Evolutionary conservation across 2,329 filamentous ascomycete genomes (phyloP), one percentile per base, ranked within the genome.

Genomic region (Colletotrichum nymphaeae): DNA sequence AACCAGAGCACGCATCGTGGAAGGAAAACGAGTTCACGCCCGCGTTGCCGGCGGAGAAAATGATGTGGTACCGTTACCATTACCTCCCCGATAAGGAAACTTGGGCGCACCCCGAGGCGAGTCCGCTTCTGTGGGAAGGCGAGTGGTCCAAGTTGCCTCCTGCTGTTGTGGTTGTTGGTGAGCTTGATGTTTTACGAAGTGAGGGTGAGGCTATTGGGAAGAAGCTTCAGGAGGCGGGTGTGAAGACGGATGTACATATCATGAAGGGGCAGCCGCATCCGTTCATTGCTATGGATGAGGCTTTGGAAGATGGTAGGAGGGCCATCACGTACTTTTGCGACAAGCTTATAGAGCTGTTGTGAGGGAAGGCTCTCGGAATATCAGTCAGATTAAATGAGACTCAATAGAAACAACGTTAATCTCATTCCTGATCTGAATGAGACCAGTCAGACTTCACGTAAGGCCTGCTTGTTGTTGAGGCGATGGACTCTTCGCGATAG

Each of bases 41-140:
- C 0, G 87, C 88, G 0, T 82, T 91, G 1, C 86, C 89, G 0
- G 87, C 88, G 0, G 81, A 81, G 3, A 90, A 91, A 79, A 91
- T 91, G 89, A 78, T 88, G 62, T 91, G 89, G 89, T 91, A 89
- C 76, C 83, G 89, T n/a, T 77, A 84, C 22, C 87, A 89, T 77
- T 91, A 91, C 79, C 83, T 91, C 2, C 88, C 88, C 0, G 80
- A 87, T 55, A 69, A 82, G 28, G 77, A 76, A 2, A 83, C 86
- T 66, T 86, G 87, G 84, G 76, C 77, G 2, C 81, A 88, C 42
- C 86, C 87, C 0, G 88, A 90, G 77, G 88, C 89, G 0, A 90
- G 87, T 59, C 88, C 88, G 2, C 77, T 91, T 60, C 82, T 91
- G 24, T 89, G 87, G 79, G 32, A 78, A 1, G 85, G 84, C 2